phyloP scores from a whole-genome alignment of 169 alveolate species.

The Eimeria sp. region DNA sequence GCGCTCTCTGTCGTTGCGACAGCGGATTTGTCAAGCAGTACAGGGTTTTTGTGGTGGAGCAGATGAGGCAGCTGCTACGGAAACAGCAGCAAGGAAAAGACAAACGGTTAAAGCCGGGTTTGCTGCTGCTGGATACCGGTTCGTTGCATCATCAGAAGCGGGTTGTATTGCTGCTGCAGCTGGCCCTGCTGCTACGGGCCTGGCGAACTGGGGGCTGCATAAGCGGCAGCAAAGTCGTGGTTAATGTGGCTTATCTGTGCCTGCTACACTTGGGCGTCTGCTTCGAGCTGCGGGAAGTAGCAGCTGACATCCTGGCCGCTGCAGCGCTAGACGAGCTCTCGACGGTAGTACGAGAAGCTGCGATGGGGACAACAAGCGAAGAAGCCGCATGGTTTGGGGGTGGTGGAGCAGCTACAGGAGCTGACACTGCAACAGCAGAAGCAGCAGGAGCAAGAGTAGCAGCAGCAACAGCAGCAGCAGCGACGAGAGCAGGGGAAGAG shows the following conservation, averaged over 20 bases:
- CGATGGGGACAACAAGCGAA: not conserved
- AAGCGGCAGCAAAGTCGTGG: constrained; percentile 11
- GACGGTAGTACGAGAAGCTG: not conserved
- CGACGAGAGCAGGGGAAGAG: not conserved
- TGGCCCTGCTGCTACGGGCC: constrained; percentile 56
- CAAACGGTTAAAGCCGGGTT: not conserved
- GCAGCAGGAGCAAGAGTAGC: not conserved
- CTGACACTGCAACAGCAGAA: not conserved
- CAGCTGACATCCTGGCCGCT: constrained; percentile 58
- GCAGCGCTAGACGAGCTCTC: constrained; percentile 69
- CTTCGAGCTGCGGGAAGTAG: constrained; percentile 58
- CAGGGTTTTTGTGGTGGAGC: constrained; percentile 22
- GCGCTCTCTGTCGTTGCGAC: constrained; percentile 32
- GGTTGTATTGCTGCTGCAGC: constrained; percentile 29
- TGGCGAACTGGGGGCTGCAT: constrained; percentile 10
- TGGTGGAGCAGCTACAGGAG: not conserved
- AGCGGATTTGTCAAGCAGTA: not conserved
- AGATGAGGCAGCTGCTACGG: constrained; percentile 31
- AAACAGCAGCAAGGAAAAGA: not conserved
- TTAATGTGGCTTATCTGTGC: constrained; percentile 37
- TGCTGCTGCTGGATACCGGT: not conserved
- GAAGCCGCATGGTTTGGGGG: not conserved
- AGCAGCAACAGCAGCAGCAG: constrained; percentile 4
- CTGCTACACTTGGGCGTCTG: constrained; percentile 7
- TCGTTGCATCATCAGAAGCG: constrained; percentile 46